Evolutionary conservation across 179 eudicot genomes (phyloP).

Genomic region (Spinacia oleracea): DNA sequence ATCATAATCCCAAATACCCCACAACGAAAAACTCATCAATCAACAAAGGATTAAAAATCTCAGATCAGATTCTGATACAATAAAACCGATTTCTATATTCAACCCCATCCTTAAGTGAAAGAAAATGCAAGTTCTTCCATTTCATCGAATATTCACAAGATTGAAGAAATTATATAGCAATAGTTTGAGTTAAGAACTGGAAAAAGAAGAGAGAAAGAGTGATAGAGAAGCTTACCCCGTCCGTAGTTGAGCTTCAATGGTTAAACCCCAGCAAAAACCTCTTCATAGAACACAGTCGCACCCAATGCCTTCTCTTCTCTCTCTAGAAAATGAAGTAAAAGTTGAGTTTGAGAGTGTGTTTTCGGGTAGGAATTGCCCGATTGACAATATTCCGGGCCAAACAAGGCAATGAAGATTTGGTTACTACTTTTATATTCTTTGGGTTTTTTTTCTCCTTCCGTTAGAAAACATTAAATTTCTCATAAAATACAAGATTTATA

Average conservation of each 20-base stretch:
- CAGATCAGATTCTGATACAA: slow-evolving; percentile 8
- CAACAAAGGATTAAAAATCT: neutral
- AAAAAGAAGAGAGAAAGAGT: neutral
- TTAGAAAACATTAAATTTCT: too few species aligned
- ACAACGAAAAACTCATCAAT: neutral
- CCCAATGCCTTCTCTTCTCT: neutral
- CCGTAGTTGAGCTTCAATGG: neutral
- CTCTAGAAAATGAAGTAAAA: neutral
- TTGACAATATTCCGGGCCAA: neutral
- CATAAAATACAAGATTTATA: too few species aligned
- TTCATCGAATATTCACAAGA: neutral
- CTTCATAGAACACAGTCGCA: neutral
- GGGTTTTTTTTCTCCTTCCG: too few species aligned
- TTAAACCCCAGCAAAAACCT: slow-evolving; percentile 24
- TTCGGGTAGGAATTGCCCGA: neutral
- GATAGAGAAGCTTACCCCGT: neutral
- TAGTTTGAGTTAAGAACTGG: neutral
- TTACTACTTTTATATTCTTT: too few species aligned
- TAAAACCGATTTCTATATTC: neutral
- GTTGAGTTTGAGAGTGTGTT: neutral
- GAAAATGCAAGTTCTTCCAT: neutral
- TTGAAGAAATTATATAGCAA: neutral
- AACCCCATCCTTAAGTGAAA: neutral
- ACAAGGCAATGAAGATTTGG: neutral
- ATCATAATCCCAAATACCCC: slow-evolving; percentile 9